Conservation (phyloP, 768 basidiomycete species). For the Mycena polygramma region DNA sequence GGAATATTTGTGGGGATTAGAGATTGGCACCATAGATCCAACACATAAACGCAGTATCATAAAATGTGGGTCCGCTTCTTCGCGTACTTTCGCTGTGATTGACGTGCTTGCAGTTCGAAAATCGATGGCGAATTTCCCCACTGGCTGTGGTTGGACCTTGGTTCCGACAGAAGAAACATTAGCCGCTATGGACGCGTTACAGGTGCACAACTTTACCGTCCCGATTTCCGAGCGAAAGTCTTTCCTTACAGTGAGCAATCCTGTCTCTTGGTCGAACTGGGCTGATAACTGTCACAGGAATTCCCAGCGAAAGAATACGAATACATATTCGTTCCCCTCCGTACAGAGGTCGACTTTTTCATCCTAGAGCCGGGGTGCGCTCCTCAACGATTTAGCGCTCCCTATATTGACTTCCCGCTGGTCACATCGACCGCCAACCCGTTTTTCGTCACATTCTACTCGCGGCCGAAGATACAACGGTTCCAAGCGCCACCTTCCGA, state of each 20-base stretch:
- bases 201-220: background rate
- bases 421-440: constrained; percentile 21
- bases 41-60: background rate
- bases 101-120: constrained; percentile 4
- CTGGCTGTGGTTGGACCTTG: background rate
- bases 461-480: background rate
- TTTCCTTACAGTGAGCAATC: constrained; percentile 4
- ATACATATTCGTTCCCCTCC: constrained; percentile 1
- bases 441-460: constrained; percentile 14
- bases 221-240: constrained; percentile 16
- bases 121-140: background rate
- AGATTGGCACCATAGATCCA: background rate
- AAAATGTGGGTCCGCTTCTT: background rate
- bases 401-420: constrained; percentile 4
- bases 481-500: background rate
- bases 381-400: background rate
- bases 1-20: constrained; percentile 18
- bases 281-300: background rate
- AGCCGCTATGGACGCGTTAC: constrained; percentile 9
- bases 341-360: constrained; percentile 7
- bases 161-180: constrained; percentile 20
- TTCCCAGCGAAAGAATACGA: constrained; percentile 12
- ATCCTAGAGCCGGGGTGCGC: background rate
- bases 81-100: background rate
- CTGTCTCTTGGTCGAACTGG: too few relatives aligned